A percentile compares a stretch with the other conserved stretches of the same genome.
Evolutionary conservation across 306 rosid genomes (phyloP).

Genomic region (Quillaja saponaria): DNA sequence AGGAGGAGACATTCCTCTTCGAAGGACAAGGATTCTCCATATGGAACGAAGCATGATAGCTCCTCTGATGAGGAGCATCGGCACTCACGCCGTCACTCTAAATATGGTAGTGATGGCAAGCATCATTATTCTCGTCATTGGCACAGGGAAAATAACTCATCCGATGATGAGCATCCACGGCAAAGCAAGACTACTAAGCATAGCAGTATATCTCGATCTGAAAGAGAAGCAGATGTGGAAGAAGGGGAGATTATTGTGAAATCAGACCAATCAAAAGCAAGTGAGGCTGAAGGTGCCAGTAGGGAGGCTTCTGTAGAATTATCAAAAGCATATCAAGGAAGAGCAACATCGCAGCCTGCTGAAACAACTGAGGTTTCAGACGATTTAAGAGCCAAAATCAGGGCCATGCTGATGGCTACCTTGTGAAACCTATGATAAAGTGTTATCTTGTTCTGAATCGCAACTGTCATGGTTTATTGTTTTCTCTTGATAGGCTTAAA

Average conservation of each 20-base stretch:
- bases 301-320: constrained; percentile 60
- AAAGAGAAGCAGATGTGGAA: constrained; percentile 52
- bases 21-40: constrained; percentile 40
- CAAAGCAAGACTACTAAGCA: constrained; percentile 35
- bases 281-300: constrained; percentile 41
- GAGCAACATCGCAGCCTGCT: constrained; percentile 52
- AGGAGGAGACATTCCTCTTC: constrained; percentile 56
- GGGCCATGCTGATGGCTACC: constrained; percentile 80
- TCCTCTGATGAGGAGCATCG: constrained; percentile 43
- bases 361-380: constrained; percentile 60
- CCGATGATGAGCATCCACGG: constrained; percentile 42
- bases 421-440: no score
- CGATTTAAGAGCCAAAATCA: constrained; percentile 84
- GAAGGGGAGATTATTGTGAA: constrained; percentile 66
- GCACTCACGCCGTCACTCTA: constrained; percentile 33
- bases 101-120: constrained; percentile 41
- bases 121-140: constrained; percentile 26
- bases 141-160: constrained; percentile 24
- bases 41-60: constrained; percentile 34
- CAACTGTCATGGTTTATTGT: no score
- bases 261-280: constrained; percentile 44
- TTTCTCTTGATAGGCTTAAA: no score
- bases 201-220: constrained; percentile 34
- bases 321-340: constrained; percentile 30
- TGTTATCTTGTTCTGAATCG: no score